Percentiles rank a stretch among this genome's conserved stretches.
These are phyloP conservation scores for Metarhizium rileyi DNA, from an alignment of 2,329 filamentous ascomycete genomes.

Conservation along the genomic window DNA sequence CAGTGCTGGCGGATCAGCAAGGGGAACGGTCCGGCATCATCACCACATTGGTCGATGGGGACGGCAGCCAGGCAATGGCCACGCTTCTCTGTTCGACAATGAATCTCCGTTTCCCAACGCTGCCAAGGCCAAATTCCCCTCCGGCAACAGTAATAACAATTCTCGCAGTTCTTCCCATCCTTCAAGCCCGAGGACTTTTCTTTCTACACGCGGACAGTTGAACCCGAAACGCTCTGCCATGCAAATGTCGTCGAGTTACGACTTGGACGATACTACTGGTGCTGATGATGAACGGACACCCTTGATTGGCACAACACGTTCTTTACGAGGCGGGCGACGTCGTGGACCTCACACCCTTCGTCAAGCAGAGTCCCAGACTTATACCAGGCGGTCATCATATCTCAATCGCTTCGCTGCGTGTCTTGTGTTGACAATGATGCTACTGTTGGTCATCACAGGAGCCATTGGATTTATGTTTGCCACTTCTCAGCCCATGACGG, in stretches of 20 bases:
- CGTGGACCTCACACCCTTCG: slow-evolving; percentile 47
- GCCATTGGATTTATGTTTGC: slow-evolving; percentile 84
- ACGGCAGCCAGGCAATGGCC: slow-evolving; percentile 54
- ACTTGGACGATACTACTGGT: slow-evolving; percentile 68
- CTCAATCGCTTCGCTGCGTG: slow-evolving; percentile 74
- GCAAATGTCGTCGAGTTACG: slow-evolving; percentile 57
- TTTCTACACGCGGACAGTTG: slow-evolving; percentile 23
- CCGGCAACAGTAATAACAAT: slow-evolving; percentile 33
- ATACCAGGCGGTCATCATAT: slow-evolving; percentile 52
- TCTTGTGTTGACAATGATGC: slow-evolving; percentile 69
- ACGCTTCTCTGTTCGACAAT: slow-evolving; percentile 64
- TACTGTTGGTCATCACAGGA: slow-evolving; percentile 73
- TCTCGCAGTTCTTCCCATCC: slow-evolving; percentile 58
- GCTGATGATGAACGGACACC: slow-evolving; percentile 86
- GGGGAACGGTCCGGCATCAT: slow-evolving; percentile 64
- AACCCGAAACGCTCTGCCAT: slow-evolving; percentile 41
- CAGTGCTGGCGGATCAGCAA: slow-evolving; percentile 50
- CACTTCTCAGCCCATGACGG: slow-evolving; percentile 75
- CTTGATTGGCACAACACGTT: slow-evolving; percentile 55
- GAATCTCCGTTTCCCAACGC: slow-evolving; percentile 70
- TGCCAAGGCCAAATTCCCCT: slow-evolving; percentile 46
- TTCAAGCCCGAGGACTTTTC: slow-evolving; percentile 54
- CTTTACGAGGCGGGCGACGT: slow-evolving; percentile 46
- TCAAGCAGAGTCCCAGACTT: slow-evolving; percentile 65
- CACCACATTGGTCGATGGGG: slow-evolving; percentile 67